A percentile compares a stretch with the other conserved stretches of the same genome.
phyloP scores from a whole-genome alignment of 352 stramenopile genomes.

The Plasmopara viticola region DNA sequence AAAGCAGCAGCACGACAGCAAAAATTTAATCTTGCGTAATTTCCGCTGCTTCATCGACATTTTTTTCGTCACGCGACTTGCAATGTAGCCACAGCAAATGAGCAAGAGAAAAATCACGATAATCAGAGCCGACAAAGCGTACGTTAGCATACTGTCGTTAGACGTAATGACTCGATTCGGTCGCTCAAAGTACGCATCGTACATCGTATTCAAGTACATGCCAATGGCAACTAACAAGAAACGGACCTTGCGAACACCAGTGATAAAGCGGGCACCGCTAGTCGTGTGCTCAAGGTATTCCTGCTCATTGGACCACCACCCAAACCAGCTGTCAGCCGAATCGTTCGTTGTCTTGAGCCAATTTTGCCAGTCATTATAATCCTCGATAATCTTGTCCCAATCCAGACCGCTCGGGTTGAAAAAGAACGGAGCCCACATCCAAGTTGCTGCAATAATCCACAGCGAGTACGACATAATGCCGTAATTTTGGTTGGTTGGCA shows the following conservation, averaged over 20 bases:
- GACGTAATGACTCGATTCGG: slow-evolving; percentile 52
- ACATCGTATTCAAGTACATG: slow-evolving; percentile 79
- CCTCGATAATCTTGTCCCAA: slow-evolving; percentile 93
- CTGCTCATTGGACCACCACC: slow-evolving; percentile 81
- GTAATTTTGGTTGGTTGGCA: slow-evolving; percentile 96
- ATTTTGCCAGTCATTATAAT: slow-evolving; percentile 92
- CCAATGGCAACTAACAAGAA: slow-evolving; percentile 68
- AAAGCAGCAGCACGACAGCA: slow-evolving; percentile 65
- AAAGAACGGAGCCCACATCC: slow-evolving; percentile 84
- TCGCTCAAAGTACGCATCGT: slow-evolving; percentile 70
- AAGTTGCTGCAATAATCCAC: slow-evolving; percentile 89
- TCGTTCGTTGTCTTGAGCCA: slow-evolving; percentile 90
- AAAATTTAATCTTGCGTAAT: slow-evolving; percentile 85
- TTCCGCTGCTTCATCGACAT: slow-evolving; percentile 88
- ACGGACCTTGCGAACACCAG: slow-evolving; percentile 71
- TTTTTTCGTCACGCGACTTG: slow-evolving; percentile 84
- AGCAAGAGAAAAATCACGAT: slow-evolving; percentile 67
- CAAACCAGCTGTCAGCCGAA: slow-evolving; percentile 81
- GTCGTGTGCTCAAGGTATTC: slow-evolving; percentile 81
- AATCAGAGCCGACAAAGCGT: slow-evolving; percentile 53
- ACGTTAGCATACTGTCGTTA: slow-evolving; percentile 48
- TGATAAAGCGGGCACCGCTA: slow-evolving; percentile 48
- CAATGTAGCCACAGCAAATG: slow-evolving; percentile 78
- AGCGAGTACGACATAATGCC: slow-evolving; percentile 96
- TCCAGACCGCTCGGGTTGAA: slow-evolving; percentile 98